A percentile compares a stretch with the other conserved stretches of the same genome.
phyloP scores from a whole-genome alignment of 805 yeast genomes.

The Starmera caribaea region DNA sequence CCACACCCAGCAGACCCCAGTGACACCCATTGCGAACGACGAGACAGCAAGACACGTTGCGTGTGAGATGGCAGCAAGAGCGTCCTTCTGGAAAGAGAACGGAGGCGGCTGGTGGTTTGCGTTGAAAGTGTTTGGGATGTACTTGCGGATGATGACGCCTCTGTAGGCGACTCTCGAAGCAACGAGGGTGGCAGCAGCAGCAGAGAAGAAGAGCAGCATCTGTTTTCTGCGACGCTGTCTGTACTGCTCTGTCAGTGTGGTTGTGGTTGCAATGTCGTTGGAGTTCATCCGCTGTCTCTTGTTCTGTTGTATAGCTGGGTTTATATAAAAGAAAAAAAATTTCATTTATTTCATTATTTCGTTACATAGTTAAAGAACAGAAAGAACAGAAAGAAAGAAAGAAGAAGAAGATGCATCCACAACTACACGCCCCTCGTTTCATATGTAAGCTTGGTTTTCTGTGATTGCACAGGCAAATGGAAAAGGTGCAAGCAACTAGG shows the following conservation, averaged over 20 bases:
- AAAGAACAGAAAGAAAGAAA: too few species aligned
- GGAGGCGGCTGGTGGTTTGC: slow-evolving; percentile 82
- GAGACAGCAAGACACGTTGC: slow-evolving; percentile 71
- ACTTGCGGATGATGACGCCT: slow-evolving; percentile 65
- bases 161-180: slow-evolving; percentile 69
- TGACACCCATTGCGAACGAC: slow-evolving; percentile 58
- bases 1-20: slow-evolving; percentile 73
- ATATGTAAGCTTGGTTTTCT: slow-evolving; percentile 23
- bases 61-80: slow-evolving; percentile 73
- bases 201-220: slow-evolving; percentile 61
- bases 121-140: slow-evolving; percentile 66
- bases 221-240: slow-evolving; percentile 53
- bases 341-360: too few species aligned
- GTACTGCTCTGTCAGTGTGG: slow-evolving; percentile 8
- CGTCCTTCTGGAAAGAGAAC: slow-evolving; percentile 74
- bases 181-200: slow-evolving; percentile 61
- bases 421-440: slow-evolving; percentile 39
- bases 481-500: too few species aligned
- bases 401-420: slow-evolving; percentile 38
- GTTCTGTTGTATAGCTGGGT: too few species aligned
- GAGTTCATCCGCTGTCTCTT: too few species aligned
- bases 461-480: too few species aligned
- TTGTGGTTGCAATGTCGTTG: slow-evolving; percentile 4
- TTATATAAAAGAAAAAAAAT: too few species aligned
- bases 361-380: too few species aligned